These are phyloP conservation scores for Saccharomycopsis oosterbeekiorum DNA, from an alignment of 805 yeast species.

Conservation along the genomic window DNA sequence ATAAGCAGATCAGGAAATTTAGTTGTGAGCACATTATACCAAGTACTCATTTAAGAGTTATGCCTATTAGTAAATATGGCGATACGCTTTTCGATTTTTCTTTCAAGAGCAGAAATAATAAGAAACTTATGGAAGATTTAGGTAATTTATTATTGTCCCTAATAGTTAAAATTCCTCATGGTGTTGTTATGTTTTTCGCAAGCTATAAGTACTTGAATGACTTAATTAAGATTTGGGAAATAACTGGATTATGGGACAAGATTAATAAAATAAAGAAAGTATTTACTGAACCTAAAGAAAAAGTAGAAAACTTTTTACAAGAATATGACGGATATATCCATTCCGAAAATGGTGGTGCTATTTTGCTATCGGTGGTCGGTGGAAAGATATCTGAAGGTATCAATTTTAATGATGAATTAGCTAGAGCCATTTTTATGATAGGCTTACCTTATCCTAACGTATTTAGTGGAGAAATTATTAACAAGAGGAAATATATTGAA, in stretches of 20 bases:
- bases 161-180: conserved; percentile 46
- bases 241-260: conserved; percentile 23
- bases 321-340: conserved; percentile 34
- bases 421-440: conserved; percentile 75
- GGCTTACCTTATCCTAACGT: conserved; percentile 89
- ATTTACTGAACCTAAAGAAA: conserved; percentile 45
- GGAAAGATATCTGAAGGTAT: conserved; percentile 92
- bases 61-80: conserved; percentile 26
- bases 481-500: conserved; percentile 59
- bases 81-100: conserved; percentile 49
- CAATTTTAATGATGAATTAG: conserved; percentile 79
- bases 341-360: conserved; percentile 40
- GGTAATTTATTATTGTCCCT: conserved; percentile 41
- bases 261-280: conserved; percentile 35
- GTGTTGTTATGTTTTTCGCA: conserved; percentile 76
- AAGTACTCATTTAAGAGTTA: conserved; percentile 50
- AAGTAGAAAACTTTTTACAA: conserved; percentile 37
- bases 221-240: conserved; percentile 44
- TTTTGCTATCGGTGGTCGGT: conserved; percentile 79
- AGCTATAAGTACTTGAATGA: conserved; percentile 63
- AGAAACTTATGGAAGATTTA: conserved; percentile 35
- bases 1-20: conserved; percentile 38
- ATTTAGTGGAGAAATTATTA: conserved; percentile 68
- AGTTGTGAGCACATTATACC: conserved; percentile 85
- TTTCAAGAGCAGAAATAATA: conserved; percentile 48